Evolutionary conservation across 2,329 filamentous ascomycete species (phyloP).

Genomic region (Exserohilum turcica): DNA sequence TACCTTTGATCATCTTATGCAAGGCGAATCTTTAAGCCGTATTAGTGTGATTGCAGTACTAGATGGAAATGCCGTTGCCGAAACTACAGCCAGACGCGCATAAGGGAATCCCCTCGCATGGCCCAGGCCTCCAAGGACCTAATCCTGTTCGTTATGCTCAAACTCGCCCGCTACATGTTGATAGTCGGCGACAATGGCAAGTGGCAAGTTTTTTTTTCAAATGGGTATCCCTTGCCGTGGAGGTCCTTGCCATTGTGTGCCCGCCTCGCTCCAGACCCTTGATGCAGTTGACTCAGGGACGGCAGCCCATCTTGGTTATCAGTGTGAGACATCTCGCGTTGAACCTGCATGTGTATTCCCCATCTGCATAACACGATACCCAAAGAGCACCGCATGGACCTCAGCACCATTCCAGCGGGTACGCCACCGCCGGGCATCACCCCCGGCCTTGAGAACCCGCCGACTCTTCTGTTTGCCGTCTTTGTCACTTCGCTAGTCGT

Average conservation of each 20-base stretch:
- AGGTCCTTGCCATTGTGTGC: background rate
- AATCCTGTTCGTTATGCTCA: background rate
- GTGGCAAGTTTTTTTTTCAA: background rate
- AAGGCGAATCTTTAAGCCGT: no score
- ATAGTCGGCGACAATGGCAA: background rate
- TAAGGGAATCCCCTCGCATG: no score
- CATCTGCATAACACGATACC: background rate
- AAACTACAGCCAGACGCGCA: no score
- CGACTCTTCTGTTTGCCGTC: background rate
- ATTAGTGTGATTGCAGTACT: no score
- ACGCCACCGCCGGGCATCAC: background rate
- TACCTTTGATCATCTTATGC: no score
- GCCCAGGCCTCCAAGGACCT: no score
- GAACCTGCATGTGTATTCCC: background rate
- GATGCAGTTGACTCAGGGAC: background rate
- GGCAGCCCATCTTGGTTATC: background rate
- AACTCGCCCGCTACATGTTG: background rate
- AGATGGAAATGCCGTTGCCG: background rate
- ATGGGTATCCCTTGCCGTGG: background rate
- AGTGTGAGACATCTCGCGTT: background rate
- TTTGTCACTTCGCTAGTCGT: background rate
- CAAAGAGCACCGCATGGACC: background rate
- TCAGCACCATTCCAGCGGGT: background rate
- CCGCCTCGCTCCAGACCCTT: background rate
- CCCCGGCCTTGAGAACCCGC: background rate